Conservation (phyloP, 2,329 filamentous ascomycete genomes). For the Bertia moriformis region DNA sequence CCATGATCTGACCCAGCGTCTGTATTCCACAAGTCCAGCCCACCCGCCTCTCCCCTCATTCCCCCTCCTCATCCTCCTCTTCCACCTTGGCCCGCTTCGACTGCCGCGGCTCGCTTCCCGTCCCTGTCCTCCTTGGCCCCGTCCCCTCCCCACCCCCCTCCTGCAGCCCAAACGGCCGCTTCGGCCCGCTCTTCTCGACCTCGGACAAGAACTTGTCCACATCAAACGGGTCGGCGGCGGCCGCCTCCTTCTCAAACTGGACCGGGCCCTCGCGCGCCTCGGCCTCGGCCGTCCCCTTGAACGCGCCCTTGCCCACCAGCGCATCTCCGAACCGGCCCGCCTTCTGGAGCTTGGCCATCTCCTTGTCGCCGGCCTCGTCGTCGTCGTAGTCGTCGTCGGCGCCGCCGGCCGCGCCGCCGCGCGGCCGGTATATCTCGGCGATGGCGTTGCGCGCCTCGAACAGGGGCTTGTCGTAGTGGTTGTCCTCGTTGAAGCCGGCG, state of each 20-base stretch:
- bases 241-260: slow-evolving; percentile 80
- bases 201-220: slow-evolving; percentile 88
- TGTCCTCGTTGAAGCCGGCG: slow-evolving; percentile 90
- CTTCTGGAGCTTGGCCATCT: slow-evolving; percentile 80
- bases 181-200: slow-evolving; percentile 44
- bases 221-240: slow-evolving; percentile 82
- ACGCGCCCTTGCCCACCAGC: slow-evolving; percentile 76
- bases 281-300: slow-evolving; percentile 71
- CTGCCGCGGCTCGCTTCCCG: slow-evolving; percentile 20
- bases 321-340: slow-evolving; percentile 72
- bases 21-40: too few species aligned
- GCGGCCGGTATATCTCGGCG: slow-evolving; percentile 80
- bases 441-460: slow-evolving; percentile 93
- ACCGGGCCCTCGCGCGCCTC: slow-evolving; percentile 84
- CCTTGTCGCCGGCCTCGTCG: slow-evolving; percentile 64
- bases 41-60: too few species aligned
- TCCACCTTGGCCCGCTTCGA: slow-evolving; percentile 68
- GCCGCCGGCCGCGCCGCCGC: slow-evolving; percentile 51
- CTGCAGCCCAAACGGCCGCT: slow-evolving; percentile 65
- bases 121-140: slow-evolving; percentile 31
- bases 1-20: too few species aligned
- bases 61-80: slow-evolving; percentile 46
- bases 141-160: too few species aligned
- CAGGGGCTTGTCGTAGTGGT: slow-evolving; percentile 89
- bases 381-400: slow-evolving; percentile 66